phyloP scores from a whole-genome alignment of 2,329 filamentous ascomycete genomes.

The Coniochaeta sp. region DNA sequence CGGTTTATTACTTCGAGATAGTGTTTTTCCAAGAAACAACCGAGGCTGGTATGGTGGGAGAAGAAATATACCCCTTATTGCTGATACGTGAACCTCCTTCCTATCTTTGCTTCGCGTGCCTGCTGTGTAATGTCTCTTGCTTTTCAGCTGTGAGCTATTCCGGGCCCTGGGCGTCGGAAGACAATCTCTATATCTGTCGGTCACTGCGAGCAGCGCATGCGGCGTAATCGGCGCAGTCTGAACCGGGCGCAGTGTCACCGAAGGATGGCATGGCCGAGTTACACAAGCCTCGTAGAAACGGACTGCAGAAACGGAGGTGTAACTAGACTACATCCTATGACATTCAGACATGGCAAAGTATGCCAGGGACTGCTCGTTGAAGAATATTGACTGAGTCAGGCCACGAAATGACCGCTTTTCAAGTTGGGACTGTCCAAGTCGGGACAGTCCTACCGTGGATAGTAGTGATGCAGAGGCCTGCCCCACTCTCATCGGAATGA shows the following conservation, averaged over 20 bases:
- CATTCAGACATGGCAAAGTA: neutral
- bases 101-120: neutral
- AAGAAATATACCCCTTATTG: slow-evolving; percentile 1
- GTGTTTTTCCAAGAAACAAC: neutral
- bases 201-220: neutral
- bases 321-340: neutral
- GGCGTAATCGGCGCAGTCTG: neutral
- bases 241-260: neutral
- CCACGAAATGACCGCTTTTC: no score
- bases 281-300: neutral
- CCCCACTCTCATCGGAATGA: neutral
- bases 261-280: no score
- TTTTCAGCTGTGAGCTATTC: neutral
- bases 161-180: neutral
- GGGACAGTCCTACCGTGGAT: neutral
- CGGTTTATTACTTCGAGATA: neutral
- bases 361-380: neutral
- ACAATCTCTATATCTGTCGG: neutral
- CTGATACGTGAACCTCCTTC: neutral
- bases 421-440: no score
- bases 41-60: neutral
- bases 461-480: neutral
- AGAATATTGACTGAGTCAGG: neutral
- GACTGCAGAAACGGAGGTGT: neutral
- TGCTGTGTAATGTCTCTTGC: neutral